phyloP scores from a whole-genome alignment of 768 basidiomycete genomes.

The Hydnum rufescens region DNA sequence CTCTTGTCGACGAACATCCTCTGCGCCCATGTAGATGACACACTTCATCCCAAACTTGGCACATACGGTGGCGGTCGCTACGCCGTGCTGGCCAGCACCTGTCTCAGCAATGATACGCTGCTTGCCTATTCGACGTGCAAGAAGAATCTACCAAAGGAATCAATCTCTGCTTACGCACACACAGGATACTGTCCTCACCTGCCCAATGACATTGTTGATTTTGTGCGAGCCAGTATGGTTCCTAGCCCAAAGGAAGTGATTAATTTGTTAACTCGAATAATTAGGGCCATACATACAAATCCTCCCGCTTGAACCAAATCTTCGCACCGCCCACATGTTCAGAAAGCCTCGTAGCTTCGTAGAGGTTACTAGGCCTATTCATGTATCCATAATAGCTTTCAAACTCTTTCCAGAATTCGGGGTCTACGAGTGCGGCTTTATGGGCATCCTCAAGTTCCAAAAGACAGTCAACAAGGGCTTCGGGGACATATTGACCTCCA shows the following conservation, averaged over 20 bases:
- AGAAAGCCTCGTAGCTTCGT: constrained; percentile 79
- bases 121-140: constrained; percentile 88
- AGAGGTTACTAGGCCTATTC: constrained; percentile 81
- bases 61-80: constrained; percentile 95
- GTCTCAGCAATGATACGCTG: constrained; percentile 97
- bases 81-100: constrained; percentile 96
- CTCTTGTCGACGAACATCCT: constrained; percentile 89
- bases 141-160: constrained; percentile 42
- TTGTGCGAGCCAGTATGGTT: constrained; percentile 99
- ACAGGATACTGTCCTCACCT: constrained; percentile 31
- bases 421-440: constrained; percentile 67
- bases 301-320: constrained; percentile 96
- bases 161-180: too few species aligned
- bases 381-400: constrained; percentile 78
- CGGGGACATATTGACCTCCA: constrained; percentile 95
- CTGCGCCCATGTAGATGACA: constrained; percentile 93
- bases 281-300: constrained; percentile 33
- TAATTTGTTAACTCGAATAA: background rate
- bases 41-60: constrained; percentile 93
- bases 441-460: constrained; percentile 80
- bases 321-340: constrained; percentile 80
- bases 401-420: constrained; percentile 84
- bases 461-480: constrained; percentile 84
- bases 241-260: constrained; percentile 21
- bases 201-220: constrained; percentile 97